Evolutionary conservation across 1,284 basidiomycete species (phyloP), one percentile per base, ranked within the genome.

Genomic region (Ustilago curta): DNA sequence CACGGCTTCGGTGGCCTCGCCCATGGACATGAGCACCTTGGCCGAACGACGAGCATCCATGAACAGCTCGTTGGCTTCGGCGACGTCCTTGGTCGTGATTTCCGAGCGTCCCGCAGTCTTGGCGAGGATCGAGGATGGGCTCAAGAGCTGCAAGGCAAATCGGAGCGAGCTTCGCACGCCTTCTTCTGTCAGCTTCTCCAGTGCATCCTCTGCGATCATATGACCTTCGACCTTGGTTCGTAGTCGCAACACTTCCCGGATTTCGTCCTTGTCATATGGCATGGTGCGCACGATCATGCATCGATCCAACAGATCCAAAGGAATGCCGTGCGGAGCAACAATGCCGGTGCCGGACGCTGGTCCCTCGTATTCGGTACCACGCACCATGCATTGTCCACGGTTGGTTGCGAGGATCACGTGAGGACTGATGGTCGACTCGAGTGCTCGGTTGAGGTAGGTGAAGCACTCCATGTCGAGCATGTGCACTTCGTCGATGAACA

Each of bases 391-490:
- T 78, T 94, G 91, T 4, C 96, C 97, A 32, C 97, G 90, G 86
- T 99, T 99, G 25, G 95, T 97, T 0, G 97, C 97, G 60, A 98
- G 89, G 77, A 99, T 93, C 49, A 99, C 96, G 18, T 97, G 97
- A 0, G 97, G 96, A 16, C 94, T 94, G 91, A 99, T 94, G 18
- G 93, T 91, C 1, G 94, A 95, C 86, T 99, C 96, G 58, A 99
- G 89, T 8, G 97, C 90, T 14, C 95, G 92, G 86, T 99, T 99
- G 54, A 99, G 89, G 87, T 97, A 99, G 8, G 96, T 98, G 88
- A 98, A 99, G 86, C 95, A 97, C 86, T 99, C 97, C 84, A 98
- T 95, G 86, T 99, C 96, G 75, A 99, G 91, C 96, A 98, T 98
- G 87, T 99, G 96, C 21, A 98, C 95, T 90, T 99, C 97, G 85